Evolutionary conservation across 192 early-diverging fungal genomes (phyloP), one percentile per base, ranked within the genome.

Genomic region (Geranomyces michiganensis): DNA sequence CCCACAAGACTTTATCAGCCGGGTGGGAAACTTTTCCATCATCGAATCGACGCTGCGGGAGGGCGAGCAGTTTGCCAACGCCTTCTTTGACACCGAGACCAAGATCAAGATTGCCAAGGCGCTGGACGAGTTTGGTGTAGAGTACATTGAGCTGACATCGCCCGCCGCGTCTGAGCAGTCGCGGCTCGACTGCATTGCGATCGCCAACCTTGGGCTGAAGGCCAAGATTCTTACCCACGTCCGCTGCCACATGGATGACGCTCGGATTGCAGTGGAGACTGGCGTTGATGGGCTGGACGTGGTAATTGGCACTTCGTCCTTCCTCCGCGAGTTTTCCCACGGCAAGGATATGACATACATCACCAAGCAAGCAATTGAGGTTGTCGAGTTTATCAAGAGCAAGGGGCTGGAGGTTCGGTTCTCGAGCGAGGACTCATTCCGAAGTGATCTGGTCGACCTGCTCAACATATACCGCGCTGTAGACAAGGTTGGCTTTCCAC

Each of bases 281-380:
- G 95, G 95, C 65, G 97, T 99, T 6, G 93, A 97, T 73, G 97
- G 97, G 41, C 85, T 99, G 55, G 94, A 97, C 72, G 93, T 99
- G 22, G 97, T 99, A 48, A 99, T 99, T 77, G 97, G 97, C 47
- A 99, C 97, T 13, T 94, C 92, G 63, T 95, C 94, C 32, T 94
- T 91, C 74, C 85, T 99, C 62, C 89, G 97, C 56, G 95, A 99
- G 82, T 97, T 97, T 85, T 96, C 95, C 63, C 97, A 99, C 76
- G 97, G 97, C 70, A 99, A 99, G 84, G 96, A 99, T 79, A 99
- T 99, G 93, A 90, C 93, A 48, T 94, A 92, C 83, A 99, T 99
- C 68, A 94, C 92, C 81, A 89, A 94, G 76, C 90, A 93, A 72
- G 97, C 97, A 15, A 96, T 90, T 32, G 94, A 99, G 80, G 97